phyloP scores from a whole-genome alignment of 495 filamentous ascomycete species.

The Penicillium angulare region DNA sequence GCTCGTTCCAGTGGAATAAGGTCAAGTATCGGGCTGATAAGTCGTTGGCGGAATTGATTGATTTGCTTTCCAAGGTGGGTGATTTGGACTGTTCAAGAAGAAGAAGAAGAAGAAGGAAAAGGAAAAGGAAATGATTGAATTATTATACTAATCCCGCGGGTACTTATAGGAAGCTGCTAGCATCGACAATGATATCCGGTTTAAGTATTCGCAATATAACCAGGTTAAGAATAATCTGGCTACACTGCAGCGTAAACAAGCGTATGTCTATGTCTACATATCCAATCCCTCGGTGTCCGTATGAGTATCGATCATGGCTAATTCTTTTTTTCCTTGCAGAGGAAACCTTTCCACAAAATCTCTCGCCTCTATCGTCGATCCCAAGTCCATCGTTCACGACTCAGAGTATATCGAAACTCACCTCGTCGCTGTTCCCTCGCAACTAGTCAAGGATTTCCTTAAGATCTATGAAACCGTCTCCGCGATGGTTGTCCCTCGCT shows the following conservation, averaged over 20 bases:
- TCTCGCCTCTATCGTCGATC: constrained; percentile 81
- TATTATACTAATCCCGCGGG: neutral
- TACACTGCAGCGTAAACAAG: constrained; percentile 80
- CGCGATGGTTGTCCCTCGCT: constrained; percentile 86
- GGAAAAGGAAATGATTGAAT: no score
- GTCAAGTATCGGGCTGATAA: constrained; percentile 93
- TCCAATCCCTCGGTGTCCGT: neutral
- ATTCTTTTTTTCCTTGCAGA: constrained; percentile 38
- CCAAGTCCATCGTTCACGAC: constrained; percentile 72
- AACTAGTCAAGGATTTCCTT: constrained; percentile 79
- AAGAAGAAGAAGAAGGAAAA: no score
- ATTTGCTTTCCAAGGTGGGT: constrained; percentile 77
- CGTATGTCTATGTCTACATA: constrained; percentile 47
- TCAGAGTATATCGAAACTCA: constrained; percentile 97
- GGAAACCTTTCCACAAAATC: constrained; percentile 95
- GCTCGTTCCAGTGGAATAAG: constrained; percentile 91
- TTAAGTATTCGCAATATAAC: constrained; percentile 91
- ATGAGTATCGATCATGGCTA: constrained; percentile 12
- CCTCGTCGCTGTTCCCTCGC: constrained; percentile 79
- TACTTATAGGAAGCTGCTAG: constrained; percentile 68
- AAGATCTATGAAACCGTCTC: constrained; percentile 83
- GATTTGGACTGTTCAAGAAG: no score
- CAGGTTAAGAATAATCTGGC: constrained; percentile 78
- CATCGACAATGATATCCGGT: constrained; percentile 91
- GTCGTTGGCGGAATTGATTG: constrained; percentile 78